Evolutionary conservation across 306 rosid species (phyloP).

Genomic region (Trichosanthes cucumerina): DNA sequence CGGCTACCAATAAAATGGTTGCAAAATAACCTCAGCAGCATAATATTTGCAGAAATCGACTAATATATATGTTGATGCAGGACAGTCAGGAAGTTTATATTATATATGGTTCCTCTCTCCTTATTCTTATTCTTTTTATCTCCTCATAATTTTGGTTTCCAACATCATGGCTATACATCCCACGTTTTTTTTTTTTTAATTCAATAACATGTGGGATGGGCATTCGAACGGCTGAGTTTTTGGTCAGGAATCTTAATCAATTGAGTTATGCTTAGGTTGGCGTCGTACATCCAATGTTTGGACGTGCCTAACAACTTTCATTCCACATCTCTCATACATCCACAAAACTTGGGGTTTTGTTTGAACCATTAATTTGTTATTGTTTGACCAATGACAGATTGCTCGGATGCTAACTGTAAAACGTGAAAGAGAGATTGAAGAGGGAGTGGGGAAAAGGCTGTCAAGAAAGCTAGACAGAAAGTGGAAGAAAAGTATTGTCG

Average conservation of each 20-base stretch:
- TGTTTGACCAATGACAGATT: slow-evolving; percentile 24
- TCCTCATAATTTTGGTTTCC: not conserved
- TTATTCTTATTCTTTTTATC: not conserved
- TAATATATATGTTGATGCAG: not conserved
- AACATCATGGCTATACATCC: not conserved
- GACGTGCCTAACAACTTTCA: not conserved
- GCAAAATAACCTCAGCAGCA: not conserved
- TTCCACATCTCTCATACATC: not conserved
- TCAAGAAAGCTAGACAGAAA: slow-evolving; percentile 76
- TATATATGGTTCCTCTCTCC: not conserved
- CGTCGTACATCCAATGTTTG: not conserved
- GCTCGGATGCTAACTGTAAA: slow-evolving; percentile 91
- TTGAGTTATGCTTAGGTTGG: too few species aligned
- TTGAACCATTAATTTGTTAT: not conserved
- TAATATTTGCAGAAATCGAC: not conserved
- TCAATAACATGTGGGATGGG: too few species aligned
- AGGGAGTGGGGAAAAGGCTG: slow-evolving; percentile 70
- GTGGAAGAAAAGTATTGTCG: slow-evolving; percentile 83
- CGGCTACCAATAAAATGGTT: not conserved
- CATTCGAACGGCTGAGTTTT: too few species aligned
- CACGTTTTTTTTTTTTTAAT: too few species aligned
- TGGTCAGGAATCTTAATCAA: too few species aligned
- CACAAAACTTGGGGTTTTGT: not conserved
- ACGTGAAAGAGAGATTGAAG: slow-evolving; percentile 87
- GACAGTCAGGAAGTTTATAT: not conserved